A percentile compares a stretch with the other conserved stretches of the same genome.
Evolutionary conservation across 2,329 filamentous ascomycete genomes (phyloP).

Genomic region (Endothia cerciana): DNA sequence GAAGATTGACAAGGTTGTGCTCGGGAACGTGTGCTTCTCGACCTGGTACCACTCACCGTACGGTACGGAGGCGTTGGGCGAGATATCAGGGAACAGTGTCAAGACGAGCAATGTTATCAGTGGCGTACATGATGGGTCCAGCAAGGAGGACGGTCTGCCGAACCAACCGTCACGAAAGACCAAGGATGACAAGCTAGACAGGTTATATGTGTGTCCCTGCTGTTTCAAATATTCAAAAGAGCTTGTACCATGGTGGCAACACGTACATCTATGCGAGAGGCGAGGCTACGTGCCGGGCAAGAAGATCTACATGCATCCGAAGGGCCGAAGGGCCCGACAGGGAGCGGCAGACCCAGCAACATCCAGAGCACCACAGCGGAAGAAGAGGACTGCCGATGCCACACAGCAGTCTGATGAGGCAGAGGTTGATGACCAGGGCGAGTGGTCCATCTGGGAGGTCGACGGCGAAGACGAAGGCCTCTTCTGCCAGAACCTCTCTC

Average conservation of each 20-base stretch:
- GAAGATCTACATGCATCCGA: constrained; percentile 72
- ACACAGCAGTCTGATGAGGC: constrained; percentile 44
- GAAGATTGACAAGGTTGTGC: constrained; percentile 84
- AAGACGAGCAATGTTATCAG: constrained; percentile 39
- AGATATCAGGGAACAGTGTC: constrained; percentile 41
- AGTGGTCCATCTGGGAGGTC: constrained; percentile 88
- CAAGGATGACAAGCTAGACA: constrained; percentile 55
- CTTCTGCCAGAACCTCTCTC: constrained; percentile 92
- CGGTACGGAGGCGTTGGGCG: constrained; percentile 68
- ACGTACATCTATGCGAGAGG: constrained; percentile 61
- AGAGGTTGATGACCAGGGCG: constrained; percentile 62
- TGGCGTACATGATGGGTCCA: constrained; percentile 36
- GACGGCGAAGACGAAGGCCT: constrained; percentile 87
- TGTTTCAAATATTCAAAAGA: constrained; percentile 91
- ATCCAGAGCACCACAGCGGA: constrained; percentile 38
- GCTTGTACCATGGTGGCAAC: constrained; percentile 60
- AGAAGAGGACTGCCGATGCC: constrained; percentile 41
- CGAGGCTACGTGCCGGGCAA: constrained; percentile 62
- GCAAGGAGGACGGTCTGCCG: constrained; percentile 36
- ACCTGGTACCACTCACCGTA: constrained; percentile 96
- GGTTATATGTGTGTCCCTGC: constrained; percentile 84
- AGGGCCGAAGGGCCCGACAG: constrained; percentile 46
- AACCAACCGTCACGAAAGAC: constrained; percentile 18
- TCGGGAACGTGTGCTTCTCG: constrained; percentile 82
- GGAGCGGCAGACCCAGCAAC: constrained; percentile 30